Evolutionary conservation across 306 rosid genomes (phyloP), one percentile per base, ranked within the genome.

Genomic region (Quercus alba): DNA sequence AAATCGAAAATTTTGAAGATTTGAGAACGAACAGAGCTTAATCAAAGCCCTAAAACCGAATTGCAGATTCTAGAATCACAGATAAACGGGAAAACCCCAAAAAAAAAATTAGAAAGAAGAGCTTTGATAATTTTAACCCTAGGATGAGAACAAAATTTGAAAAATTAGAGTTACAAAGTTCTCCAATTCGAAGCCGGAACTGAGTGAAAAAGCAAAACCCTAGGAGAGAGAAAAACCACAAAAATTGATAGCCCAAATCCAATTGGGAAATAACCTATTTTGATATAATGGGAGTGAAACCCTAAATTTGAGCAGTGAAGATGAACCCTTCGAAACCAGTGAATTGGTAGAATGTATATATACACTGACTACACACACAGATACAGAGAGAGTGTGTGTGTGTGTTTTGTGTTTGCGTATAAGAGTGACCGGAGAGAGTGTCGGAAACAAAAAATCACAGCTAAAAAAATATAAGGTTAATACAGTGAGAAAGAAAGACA

Each of bases 221-320:
- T 51, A 56, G 14, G 31, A 57, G 11, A 71, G 63, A 58, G 68
- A 59, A 56, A 63, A 56, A n/a, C 56, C 62, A 7, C 6, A 57
- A 56, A 56, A 41, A 41, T 73, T 67, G 33, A 33, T 23, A 82
- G 21, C 72, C 72, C 72, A 33, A 67, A 15, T 67, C 72, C 11
- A 41, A 8, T 41, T 41, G 46, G 46, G 46, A 2, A 41, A 41
- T 41, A 8, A 41, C 46, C 46, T 41, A 41, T 41, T 41, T 41
- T 41, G 46, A 41, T 52, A 54, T 52, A 72, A 72, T 55, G 58
- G 51, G 21, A 64, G 4, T 13, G 72, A 63, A 30, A 54, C 58
- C 68, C 72, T 54, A 73, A 77, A 26, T 63, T 5, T 38, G 30
- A 56, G 38, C 64, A 73, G 46, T 46, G 62, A 4, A 14, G 18